Percentiles rank a stretch among this genome's conserved stretches.
Conservation (phyloP, 352 stramenopile species). For the Globisporangium uncinulatum region DNA sequence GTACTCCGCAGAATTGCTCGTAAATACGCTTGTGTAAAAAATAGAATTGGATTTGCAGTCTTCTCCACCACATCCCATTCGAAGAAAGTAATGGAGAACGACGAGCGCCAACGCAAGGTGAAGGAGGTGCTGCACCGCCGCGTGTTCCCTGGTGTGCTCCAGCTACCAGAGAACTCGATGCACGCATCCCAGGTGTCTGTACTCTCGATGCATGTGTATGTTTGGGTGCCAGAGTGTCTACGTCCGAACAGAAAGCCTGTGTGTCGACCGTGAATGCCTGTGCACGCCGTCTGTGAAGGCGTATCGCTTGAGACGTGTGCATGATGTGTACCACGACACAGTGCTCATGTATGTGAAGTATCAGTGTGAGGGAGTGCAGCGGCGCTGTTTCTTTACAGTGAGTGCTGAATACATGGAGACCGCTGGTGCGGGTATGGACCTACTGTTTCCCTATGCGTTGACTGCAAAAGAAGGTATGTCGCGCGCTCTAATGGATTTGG, state of each 20-base stretch:
- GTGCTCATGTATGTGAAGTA: slow-evolving; percentile 3
- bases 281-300: neutral
- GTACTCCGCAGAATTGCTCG: too few relatives aligned
- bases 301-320: neutral
- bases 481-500: neutral
- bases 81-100: neutral
- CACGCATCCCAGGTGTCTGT: neutral
- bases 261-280: neutral
- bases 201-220: neutral
- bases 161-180: neutral
- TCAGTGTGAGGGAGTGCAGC: neutral
- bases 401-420: neutral
- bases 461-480: neutral
- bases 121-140: neutral
- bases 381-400: neutral
- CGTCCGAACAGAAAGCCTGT: neutral
- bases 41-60: too few relatives aligned
- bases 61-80: neutral
- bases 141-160: neutral
- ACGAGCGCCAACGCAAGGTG: neutral
- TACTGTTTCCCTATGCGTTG: neutral
- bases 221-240: neutral
- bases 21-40: too few relatives aligned
- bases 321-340: neutral
- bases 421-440: neutral